phyloP scores from a whole-genome alignment of 352 stramenopile genomes.

The Thalassiosira mediterranea region DNA sequence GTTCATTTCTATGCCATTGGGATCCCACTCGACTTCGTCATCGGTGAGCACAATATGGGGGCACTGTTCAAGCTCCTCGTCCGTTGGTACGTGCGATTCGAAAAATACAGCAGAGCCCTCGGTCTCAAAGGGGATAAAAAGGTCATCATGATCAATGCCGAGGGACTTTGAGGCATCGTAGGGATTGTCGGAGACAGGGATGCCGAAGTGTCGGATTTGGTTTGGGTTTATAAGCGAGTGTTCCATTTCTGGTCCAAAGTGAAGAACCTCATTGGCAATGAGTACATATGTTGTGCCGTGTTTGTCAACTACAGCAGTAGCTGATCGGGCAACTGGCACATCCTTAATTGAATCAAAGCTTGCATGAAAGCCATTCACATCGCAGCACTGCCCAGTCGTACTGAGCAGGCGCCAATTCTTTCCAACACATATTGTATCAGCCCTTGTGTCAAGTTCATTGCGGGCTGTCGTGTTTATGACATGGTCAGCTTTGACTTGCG shows the following conservation, averaged over 20 bases:
- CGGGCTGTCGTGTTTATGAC: background rate
- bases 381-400: background rate
- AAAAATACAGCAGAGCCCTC: slow-evolving; percentile 31
- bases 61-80: slow-evolving; percentile 13
- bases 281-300: slow-evolving; percentile 21
- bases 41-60: slow-evolving; percentile 27
- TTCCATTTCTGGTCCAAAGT: slow-evolving; percentile 33
- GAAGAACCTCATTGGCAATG: no score
- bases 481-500: background rate
- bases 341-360: slow-evolving; percentile 3
- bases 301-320: slow-evolving; percentile 10
- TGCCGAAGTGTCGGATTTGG: slow-evolving; percentile 38
- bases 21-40: slow-evolving; percentile 23
- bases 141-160: slow-evolving; percentile 20
- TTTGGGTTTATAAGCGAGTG: slow-evolving; percentile 52
- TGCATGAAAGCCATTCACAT: slow-evolving; percentile 27
- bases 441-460: background rate
- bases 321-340: slow-evolving; percentile 12
- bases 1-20: slow-evolving; percentile 7
- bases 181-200: slow-evolving; percentile 31
- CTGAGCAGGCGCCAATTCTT: slow-evolving; percentile 2
- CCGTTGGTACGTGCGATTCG: slow-evolving; percentile 8
- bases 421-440: slow-evolving; percentile 13
- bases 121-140: slow-evolving; percentile 26
- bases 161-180: slow-evolving; percentile 18